These are phyloP conservation scores for Cystobasidium sp. DNA, from an alignment of 1,284 basidiomycete species.

Conservation along the genomic window DNA sequence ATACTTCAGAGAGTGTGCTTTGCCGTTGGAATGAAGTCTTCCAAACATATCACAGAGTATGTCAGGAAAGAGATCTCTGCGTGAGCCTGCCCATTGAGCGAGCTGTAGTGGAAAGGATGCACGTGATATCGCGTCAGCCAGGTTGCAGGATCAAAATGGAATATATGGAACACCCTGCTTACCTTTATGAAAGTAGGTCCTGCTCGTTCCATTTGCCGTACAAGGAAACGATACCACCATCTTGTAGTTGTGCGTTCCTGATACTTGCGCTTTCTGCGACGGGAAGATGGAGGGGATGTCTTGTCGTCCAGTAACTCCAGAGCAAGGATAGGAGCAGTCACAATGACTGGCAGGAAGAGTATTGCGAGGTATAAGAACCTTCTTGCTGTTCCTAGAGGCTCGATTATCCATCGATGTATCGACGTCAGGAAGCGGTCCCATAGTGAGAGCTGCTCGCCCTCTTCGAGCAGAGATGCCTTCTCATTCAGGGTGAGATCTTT, in stretches of 20 bases:
- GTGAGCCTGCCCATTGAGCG: slow-evolving; percentile 96
- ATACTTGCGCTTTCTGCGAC: slow-evolving; percentile 57
- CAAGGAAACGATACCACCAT: slow-evolving; percentile 94
- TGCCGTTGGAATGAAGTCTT: slow-evolving; percentile 84
- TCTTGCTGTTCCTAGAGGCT: slow-evolving; percentile 80
- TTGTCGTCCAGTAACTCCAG: slow-evolving; percentile 63
- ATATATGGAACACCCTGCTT: slow-evolving; percentile 46
- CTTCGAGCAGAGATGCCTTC: slow-evolving; percentile 16
- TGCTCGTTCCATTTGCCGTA: slow-evolving; percentile 86
- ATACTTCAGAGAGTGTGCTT: slow-evolving; percentile 78
- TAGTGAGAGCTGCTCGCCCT: slow-evolving; percentile 23
- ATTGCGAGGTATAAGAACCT: slow-evolving; percentile 83
- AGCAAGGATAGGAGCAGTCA: slow-evolving; percentile 82
- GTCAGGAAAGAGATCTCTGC: slow-evolving; percentile 92
- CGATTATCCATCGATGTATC: slow-evolving; percentile 66
- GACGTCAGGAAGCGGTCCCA: slow-evolving; percentile 26
- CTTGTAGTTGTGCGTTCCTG: slow-evolving; percentile 68
- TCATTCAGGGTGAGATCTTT: slow-evolving; percentile 18
- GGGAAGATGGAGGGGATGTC: slow-evolving; percentile 55
- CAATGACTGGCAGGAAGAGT: slow-evolving; percentile 85
- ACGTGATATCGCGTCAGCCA: slow-evolving; percentile 12
- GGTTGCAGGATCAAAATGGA: not conserved
- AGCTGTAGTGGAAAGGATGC: slow-evolving; percentile 62
- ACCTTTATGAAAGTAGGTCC: slow-evolving; percentile 98
- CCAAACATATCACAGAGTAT: slow-evolving; percentile 85